Conservation (phyloP, 108 stramenopile species). For the Cyclotella baltica region DNA sequence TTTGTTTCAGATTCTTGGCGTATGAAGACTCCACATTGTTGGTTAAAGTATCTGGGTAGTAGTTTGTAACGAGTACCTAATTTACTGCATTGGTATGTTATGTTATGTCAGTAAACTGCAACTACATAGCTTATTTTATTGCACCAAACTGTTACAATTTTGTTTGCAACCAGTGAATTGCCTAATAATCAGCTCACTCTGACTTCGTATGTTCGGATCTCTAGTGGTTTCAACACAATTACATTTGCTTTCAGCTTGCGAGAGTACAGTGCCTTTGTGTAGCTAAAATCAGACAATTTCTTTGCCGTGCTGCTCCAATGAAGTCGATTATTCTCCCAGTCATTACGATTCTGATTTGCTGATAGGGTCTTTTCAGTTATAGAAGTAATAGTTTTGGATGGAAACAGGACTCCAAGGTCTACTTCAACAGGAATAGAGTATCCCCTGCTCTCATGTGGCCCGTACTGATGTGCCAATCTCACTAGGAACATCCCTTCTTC, state of each 20-base stretch:
- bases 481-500: conserved; percentile 51
- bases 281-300: neutral
- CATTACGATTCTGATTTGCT: conserved; percentile 55
- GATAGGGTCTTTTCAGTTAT: conserved; percentile 67
- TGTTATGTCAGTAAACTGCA: too few species aligned
- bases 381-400: conserved; percentile 29
- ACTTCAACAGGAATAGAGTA: conserved; percentile 64
- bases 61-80: too few species aligned
- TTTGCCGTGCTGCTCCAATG: conserved; percentile 22
- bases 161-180: too few species aligned
- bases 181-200: conserved; percentile 8
- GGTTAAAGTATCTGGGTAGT: too few species aligned
- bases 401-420: conserved; percentile 59
- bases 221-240: conserved; percentile 56
- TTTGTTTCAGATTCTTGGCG: too few species aligned
- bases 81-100: too few species aligned
- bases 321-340: conserved; percentile 47
- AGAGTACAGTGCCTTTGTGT: neutral
- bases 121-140: too few species aligned
- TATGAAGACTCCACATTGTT: too few species aligned
- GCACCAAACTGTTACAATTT: too few species aligned
- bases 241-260: neutral
- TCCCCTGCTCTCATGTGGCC: conserved; percentile 63
- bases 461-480: conserved; percentile 94
- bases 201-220: conserved; percentile 68